Evolutionary conservation across 345 rosid species (phyloP), one percentile per base, ranked within the genome.

Genomic region (Arabidopsis arenosa): DNA sequence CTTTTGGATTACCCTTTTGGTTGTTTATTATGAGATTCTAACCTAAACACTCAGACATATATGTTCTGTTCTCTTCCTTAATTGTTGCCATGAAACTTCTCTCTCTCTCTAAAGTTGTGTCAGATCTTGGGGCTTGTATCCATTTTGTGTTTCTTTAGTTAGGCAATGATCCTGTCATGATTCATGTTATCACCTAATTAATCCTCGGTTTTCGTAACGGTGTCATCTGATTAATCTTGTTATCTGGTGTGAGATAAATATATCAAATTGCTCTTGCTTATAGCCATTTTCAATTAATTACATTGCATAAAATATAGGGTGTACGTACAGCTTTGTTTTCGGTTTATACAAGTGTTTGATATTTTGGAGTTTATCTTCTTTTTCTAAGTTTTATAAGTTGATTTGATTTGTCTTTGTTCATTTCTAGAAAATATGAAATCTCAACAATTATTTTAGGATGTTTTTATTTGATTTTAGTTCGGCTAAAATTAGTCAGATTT

Each of bases 81-180:
- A 28, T 23, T 59, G 52, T 72, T 72, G 41, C 72, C 56, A 57
- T 58, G 77, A 70, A 70, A 39, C 61, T 6, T 64, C 56, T 68
- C 70, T 68, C 40, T 68, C 80, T 70, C 73, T 62, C 72, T 70
- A 41, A 41, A 65, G 48, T 44, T 75, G 67, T 82, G 83, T 80
- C 85, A 82, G 79, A 66, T 63, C 63, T 69, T 33, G 69, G 69
- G 74, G 74, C 6, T 58, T 78, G 36, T 73, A 35, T 23, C 66
- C 64, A 51, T 60, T 21, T 57, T 65, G 68, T 64, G 77, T 65
- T 71, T 80, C 61, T 48, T 79, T 76, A 76, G 80, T 47, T 81
- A 79, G 48, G 21, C 72, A 77, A 82, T 84, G 81, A 77, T 79
- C 70, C 66, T 70, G 63, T 61, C 78, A 82, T 72, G 55, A 79